Percentiles rank a stretch among this genome's conserved stretches.
Evolutionary conservation across 495 filamentous ascomycete species (phyloP).

Genomic region (Neurospora discreta): DNA sequence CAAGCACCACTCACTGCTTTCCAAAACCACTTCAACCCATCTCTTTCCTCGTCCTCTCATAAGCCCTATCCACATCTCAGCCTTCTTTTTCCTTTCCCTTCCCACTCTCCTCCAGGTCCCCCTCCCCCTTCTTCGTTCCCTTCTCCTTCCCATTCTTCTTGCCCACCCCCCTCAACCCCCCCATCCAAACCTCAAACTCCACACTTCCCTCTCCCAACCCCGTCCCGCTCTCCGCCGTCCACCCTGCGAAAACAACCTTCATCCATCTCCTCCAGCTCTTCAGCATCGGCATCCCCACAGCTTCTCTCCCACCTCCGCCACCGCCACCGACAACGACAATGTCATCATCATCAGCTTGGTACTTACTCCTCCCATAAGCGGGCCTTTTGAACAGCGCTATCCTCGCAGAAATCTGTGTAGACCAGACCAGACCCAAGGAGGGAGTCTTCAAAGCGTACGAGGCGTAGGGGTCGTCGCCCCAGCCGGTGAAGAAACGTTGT

Average conservation of each 20-base stretch:
- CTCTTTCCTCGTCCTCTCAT: too few relatives aligned
- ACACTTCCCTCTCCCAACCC: constrained; percentile 33
- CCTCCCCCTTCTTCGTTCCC: not conserved
- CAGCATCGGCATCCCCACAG: constrained; percentile 12
- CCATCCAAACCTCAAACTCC: constrained; percentile 46
- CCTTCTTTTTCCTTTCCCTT: too few relatives aligned
- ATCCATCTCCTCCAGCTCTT: constrained; percentile 51
- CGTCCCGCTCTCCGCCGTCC: constrained; percentile 40
- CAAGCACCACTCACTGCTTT: constrained; percentile 1
- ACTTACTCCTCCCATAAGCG: constrained; percentile 24
- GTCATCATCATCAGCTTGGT: constrained; percentile 6
- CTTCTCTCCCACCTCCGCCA: too few relatives aligned
- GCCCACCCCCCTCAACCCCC: constrained; percentile 36
- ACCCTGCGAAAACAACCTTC: constrained; percentile 72
- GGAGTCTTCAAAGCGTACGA: constrained; percentile 61
- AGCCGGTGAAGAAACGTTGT: constrained; percentile 87
- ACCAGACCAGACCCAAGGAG: constrained; percentile 78
- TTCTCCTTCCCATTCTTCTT: constrained; percentile 12
- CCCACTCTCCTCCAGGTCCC: too few relatives aligned
- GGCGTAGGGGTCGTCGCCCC: constrained; percentile 52
- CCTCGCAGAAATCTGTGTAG: constrained; percentile 71
- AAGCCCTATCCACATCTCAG: too few relatives aligned
- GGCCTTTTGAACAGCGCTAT: constrained; percentile 64
- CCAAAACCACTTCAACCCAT: not conserved
- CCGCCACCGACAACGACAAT: too few relatives aligned